Base-by-base conservation (phyloP, 2,329 filamentous ascomycete species). In the Nemania sp. region DNA sequence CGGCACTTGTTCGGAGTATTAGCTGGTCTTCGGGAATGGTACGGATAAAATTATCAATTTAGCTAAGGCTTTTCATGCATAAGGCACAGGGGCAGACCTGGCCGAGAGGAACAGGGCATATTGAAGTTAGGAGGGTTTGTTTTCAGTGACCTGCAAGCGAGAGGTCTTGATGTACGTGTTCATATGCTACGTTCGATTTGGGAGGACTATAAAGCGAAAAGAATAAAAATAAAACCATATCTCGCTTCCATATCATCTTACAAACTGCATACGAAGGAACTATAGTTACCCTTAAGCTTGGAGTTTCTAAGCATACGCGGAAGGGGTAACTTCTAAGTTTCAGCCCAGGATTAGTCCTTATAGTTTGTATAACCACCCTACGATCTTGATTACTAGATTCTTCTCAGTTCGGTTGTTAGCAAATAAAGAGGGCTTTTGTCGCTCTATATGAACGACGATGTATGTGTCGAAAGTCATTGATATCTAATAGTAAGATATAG, bases 21-120 rank as follows among this genome's bases (percentile, higher is more conserved):
- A 62, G 27, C 35, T 47, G 62, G 61, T 32, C 38, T 38, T 52
- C 18, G 47, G 61, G 62, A 65, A 52, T 43, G 67, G 65, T 61
- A 55, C 60, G 64, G 64, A 64, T 58, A 49, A 69, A 69, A 67
- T 22, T 49, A 22, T 41, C 15, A 63, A 54, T 57, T 64, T 13
- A 32, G 56, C 11, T 69, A 11, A 49, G 64, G 61, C 55, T 27
- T 56, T 57, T 58, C 24, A 66, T 47, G 57, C 47, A n/a, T 62
- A 56, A 62, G 52, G 56, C 22, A 51, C 52, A 45, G 55, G n/a
- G 52, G 7, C 54, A 29, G 56, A 54, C 29, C 61, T 61, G 15
- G 49, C 56, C n/a, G 24, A 57, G 51, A 32, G 45, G 53, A 58
- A 52, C 24, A 38, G 29, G 54, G 38, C 59, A 59, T 55, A 58